Evolutionary conservation across 257 asterid genomes (phyloP), one percentile per base, ranked within the genome.

Genomic region (Phtheirospermum japonicum): DNA sequence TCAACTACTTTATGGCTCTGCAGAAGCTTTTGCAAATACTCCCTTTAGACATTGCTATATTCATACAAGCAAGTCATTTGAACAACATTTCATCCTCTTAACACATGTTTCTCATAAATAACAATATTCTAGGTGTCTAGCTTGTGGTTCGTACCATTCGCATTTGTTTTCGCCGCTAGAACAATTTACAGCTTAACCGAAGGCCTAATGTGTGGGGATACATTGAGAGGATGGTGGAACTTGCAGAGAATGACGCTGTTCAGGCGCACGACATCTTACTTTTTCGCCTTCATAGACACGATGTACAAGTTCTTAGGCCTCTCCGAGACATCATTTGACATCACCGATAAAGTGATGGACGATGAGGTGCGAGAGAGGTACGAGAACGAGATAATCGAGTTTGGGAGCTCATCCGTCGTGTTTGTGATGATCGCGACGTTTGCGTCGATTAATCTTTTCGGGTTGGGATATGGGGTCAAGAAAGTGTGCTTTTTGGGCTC

Each of bases 111-210:
- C n/a, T n/a, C n/a, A n/a, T n/a, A n/a, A n/a, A n/a, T n/a, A n/a
- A n/a, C n/a, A n/a, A n/a, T n/a, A n/a, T n/a, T n/a, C n/a, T n/a
- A 87, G 95, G 78, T 78, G 9, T 76, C 81, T 9, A 82, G 80
- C 70, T 19, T 54, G 9, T 87, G 95, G 95, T n/a, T n/a, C n/a
- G n/a, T n/a, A n/a, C n/a, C n/a, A n/a, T n/a, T n/a, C n/a, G n/a
- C n/a, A n/a, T n/a, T n/a, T n/a, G n/a, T n/a, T n/a, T n/a, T n/a
- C n/a, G n/a, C n/a, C n/a, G n/a, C n/a, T n/a, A n/a, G n/a, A n/a
- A n/a, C n/a, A n/a, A n/a, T n/a, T n/a, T n/a, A n/a, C n/a, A n/a
- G n/a, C n/a, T n/a, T n/a, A n/a, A n/a, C n/a, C n/a, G n/a, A n/a
- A n/a, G n/a, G n/a, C n/a, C n/a, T n/a, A n/a, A n/a, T n/a, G n/a